A percentile compares a stretch with the other conserved stretches of the same genome.
These are phyloP conservation scores for Saccharomyces pastorianus DNA, from an alignment of 1,139 yeast genomes.

Conservation along the genomic window DNA sequence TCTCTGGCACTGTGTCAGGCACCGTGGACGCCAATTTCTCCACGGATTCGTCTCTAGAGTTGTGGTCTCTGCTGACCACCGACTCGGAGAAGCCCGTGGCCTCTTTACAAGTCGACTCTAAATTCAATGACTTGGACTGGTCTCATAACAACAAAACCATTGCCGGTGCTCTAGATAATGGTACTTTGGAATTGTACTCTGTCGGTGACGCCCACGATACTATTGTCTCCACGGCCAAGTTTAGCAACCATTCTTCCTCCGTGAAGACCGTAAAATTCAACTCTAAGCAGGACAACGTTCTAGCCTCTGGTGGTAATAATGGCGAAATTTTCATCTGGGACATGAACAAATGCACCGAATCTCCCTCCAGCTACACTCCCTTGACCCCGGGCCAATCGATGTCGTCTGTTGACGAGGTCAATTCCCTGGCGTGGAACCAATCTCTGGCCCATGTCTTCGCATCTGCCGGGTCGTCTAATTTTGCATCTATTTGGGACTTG, in stretches of 20 bases:
- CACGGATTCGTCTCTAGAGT: conserved; percentile 64
- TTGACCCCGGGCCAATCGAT: conserved; percentile 68
- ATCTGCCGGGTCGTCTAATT: conserved; percentile 72
- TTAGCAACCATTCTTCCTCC: conserved; percentile 58
- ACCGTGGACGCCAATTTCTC: conserved; percentile 86
- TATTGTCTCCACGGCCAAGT: conserved; percentile 41
- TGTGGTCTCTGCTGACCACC: conserved; percentile 59
- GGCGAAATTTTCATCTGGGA: conserved; percentile 93
- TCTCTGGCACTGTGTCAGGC: conserved; percentile 90
- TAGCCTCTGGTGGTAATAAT: conserved; percentile 80
- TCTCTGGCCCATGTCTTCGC: conserved; percentile 83
- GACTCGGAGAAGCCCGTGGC: conserved; percentile 43
- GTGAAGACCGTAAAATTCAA: conserved; percentile 73
- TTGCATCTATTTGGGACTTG: conserved; percentile 90
- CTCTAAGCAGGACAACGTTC: conserved; percentile 58
- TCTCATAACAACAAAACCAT: conserved; percentile 56
- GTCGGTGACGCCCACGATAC: conserved; percentile 44
- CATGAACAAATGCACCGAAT: conserved; percentile 41
- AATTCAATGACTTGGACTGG: conserved; percentile 82
- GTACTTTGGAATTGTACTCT: conserved; percentile 65
- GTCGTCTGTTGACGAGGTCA: conserved; percentile 76
- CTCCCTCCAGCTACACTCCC: conserved; percentile 40
- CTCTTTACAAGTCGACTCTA: conserved; percentile 45
- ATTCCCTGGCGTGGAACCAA: conserved; percentile 85
- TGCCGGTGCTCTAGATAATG: conserved; percentile 88